Percentiles rank a stretch among this genome's conserved stretches.
phyloP scores from a whole-genome alignment of 169 alveolate genomes.

The Plasmodium berghei region DNA sequence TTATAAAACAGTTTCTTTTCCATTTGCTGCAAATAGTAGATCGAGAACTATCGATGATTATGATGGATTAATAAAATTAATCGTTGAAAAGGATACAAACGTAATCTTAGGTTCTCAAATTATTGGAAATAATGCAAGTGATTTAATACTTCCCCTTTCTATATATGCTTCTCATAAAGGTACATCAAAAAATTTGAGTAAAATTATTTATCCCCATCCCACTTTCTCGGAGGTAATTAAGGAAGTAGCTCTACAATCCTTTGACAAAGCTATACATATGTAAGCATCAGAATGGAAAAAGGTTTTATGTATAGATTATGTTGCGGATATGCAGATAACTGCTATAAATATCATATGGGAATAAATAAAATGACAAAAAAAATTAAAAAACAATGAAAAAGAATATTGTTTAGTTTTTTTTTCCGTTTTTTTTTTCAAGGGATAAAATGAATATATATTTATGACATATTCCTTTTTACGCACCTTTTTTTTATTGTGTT shows the following conservation, averaged over 20 bases:
- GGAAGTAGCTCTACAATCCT: slow-evolving; percentile 96
- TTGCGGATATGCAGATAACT: no score
- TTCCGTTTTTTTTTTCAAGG: no score
- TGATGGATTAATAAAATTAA: slow-evolving; percentile 94
- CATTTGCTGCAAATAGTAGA: slow-evolving; percentile 96
- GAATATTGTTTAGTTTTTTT: no score
- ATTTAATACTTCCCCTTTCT: slow-evolving; percentile 95
- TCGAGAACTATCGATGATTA: slow-evolving; percentile 95
- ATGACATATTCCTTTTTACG: no score
- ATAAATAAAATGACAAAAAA: no score
- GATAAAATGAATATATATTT: no score
- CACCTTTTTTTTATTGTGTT: no score
- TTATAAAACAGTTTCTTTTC: slow-evolving; percentile 94
- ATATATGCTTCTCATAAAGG: slow-evolving; percentile 96
- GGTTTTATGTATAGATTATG: not conserved
- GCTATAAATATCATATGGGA: no score
- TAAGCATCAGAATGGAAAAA: slow-evolving; percentile 49
- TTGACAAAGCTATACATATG: slow-evolving; percentile 94
- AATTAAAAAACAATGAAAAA: not conserved
- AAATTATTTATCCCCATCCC: slow-evolving; percentile 99
- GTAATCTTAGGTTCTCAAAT: slow-evolving; percentile 98
- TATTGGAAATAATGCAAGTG: slow-evolving; percentile 97
- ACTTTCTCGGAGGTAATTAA: slow-evolving; percentile 97
- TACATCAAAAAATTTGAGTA: slow-evolving; percentile 95
- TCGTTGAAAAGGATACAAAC: slow-evolving; percentile 92